phyloP scores from a whole-genome alignment of 2,329 filamentous ascomycete genomes.

The Bisporella sp. region DNA sequence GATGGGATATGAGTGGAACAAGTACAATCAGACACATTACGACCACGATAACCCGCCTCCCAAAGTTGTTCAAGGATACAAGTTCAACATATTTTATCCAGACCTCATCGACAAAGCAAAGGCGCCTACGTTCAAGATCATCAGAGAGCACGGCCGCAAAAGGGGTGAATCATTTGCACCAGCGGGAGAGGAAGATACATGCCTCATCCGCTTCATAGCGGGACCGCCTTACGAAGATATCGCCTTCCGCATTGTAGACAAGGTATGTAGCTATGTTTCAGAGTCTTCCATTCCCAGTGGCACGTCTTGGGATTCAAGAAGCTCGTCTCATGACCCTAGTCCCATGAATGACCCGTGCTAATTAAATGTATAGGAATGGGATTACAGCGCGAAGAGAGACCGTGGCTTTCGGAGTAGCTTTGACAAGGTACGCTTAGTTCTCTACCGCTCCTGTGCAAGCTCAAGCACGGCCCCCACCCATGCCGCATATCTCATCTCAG shows the following conservation, averaged over 20 bases:
- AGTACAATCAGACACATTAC: constrained; percentile 99
- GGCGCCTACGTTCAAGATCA: constrained; percentile 92
- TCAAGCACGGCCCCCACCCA: neutral
- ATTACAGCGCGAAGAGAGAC: constrained; percentile 93
- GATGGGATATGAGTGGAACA: constrained; percentile 99
- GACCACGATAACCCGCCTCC: constrained; percentile 97
- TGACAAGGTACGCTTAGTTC: constrained; percentile 70
- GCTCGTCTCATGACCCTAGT: neutral
- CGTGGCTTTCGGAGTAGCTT: constrained; percentile 94
- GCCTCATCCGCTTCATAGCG: constrained; percentile 90
- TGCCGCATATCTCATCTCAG: constrained; percentile 4
- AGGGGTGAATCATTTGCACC: constrained; percentile 88
- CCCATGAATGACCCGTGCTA: neutral
- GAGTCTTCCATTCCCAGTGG: neutral
- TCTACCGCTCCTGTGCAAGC: neutral
- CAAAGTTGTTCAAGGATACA: constrained; percentile 97
- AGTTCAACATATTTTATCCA: constrained; percentile 99
- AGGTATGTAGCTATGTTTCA: constrained; percentile 29
- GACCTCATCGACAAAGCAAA: constrained; percentile 93
- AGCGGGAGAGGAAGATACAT: constrained; percentile 94
- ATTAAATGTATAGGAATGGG: constrained; percentile 60
- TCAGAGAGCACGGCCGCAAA: constrained; percentile 83
- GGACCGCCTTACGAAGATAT: constrained; percentile 95
- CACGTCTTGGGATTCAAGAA: neutral
- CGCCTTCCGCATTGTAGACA: constrained; percentile 94